Percentiles rank a stretch among this genome's conserved stretches.
Conservation (phyloP, 1,284 basidiomycete species). For the Melampsora americana region DNA sequence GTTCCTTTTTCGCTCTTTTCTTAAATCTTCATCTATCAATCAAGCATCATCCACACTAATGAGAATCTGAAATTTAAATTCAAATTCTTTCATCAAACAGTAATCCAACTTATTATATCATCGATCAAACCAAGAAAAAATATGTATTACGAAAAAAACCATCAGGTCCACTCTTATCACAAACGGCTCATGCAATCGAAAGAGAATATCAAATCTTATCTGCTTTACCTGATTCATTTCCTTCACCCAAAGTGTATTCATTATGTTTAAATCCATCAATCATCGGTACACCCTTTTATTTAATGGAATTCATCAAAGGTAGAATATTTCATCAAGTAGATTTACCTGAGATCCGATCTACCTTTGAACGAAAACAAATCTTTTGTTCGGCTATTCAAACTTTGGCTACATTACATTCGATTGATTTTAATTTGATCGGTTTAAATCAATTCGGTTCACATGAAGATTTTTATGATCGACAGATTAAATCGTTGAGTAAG, state of each 20-base stretch:
- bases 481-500: conserved; percentile 76
- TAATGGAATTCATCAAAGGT: conserved; percentile 91
- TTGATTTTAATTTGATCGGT: conserved; percentile 68
- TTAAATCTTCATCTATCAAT: neutral
- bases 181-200: conserved; percentile 90
- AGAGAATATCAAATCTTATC: conserved; percentile 79
- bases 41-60: too few species aligned
- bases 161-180: conserved; percentile 75
- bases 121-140: conserved; percentile 66
- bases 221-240: conserved; percentile 70
- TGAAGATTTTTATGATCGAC: conserved; percentile 81
- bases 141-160: conserved; percentile 92
- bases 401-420: conserved; percentile 69
- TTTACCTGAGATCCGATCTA: conserved; percentile 66
- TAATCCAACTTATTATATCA: conserved; percentile 94
- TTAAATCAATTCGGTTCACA: conserved; percentile 74
- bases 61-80: conserved; percentile 22
- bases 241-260: conserved; percentile 78
- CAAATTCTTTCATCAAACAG: conserved; percentile 55
- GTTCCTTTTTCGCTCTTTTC: conserved; percentile 32
- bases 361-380: conserved; percentile 55
- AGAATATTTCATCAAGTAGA: conserved; percentile 82
- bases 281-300: conserved; percentile 85
- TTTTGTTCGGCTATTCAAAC: conserved; percentile 73
- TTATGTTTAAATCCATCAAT: conserved; percentile 74